Conservation (phyloP, 108 stramenopile species). For the Nitzschia sp. region DNA sequence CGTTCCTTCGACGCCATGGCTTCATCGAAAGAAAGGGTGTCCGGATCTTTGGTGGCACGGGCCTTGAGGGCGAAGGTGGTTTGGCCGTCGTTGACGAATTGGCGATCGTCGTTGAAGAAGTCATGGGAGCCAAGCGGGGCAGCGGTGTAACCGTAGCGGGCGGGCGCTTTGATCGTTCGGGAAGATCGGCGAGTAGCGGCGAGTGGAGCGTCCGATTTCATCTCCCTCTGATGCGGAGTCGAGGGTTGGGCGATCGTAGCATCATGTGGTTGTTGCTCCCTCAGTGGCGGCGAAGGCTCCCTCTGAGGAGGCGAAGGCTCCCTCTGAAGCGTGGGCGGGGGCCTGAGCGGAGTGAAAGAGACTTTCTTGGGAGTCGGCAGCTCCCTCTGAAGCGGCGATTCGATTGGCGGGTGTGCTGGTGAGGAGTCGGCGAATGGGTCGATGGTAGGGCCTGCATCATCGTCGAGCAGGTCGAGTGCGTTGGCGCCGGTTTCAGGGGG, state of each 20-base stretch:
- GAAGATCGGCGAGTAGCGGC: no score
- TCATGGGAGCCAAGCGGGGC: background rate
- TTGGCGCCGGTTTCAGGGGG: background rate
- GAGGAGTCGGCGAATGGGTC: no score
- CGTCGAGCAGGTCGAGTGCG: no score
- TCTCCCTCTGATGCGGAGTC: background rate
- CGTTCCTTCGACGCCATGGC: conserved; percentile 16
- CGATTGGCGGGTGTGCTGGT: no score
- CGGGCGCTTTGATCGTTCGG: background rate
- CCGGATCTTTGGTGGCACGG: conserved; percentile 21
- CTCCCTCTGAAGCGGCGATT: background rate
- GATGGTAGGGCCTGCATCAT: no score
- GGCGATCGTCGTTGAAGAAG: background rate
- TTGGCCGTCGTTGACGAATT: background rate
- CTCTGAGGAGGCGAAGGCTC: background rate
- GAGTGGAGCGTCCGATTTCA: background rate
- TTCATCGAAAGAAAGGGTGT: conserved; percentile 31
- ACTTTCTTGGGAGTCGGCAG: background rate
- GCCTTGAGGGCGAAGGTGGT: background rate
- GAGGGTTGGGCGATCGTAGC: background rate
- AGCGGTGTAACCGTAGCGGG: background rate
- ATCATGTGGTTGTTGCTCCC: no score
- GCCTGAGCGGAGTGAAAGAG: background rate
- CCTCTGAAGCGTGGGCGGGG: background rate
- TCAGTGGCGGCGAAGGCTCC: background rate